Evolutionary conservation across 2,329 filamentous ascomycete species (phyloP).

Genomic region (Aureobasidium sp.): DNA sequence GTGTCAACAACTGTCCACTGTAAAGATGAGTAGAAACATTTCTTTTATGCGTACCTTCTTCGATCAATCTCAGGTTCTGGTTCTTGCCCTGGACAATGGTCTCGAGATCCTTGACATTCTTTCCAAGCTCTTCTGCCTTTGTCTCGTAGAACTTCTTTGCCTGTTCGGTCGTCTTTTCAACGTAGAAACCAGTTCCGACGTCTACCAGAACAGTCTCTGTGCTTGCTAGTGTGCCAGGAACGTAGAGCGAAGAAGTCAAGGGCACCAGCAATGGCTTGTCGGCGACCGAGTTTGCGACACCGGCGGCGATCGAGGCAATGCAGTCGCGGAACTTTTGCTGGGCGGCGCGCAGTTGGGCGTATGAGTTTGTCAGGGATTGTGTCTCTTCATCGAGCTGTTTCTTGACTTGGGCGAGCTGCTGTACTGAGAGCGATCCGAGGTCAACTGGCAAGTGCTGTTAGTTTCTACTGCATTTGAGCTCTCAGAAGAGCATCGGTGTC

Average conservation of each 20-base stretch:
- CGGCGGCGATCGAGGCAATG: constrained; percentile 61
- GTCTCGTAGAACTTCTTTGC: constrained; percentile 60
- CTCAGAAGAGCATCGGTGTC: too few relatives aligned
- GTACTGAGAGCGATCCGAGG: constrained; percentile 69
- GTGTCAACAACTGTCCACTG: constrained; percentile 19
- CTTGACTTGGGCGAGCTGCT: constrained; percentile 86
- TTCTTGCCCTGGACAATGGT: constrained; percentile 68
- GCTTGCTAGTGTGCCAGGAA: constrained; percentile 71
- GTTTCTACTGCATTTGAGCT: background rate
- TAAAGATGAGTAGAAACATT: background rate
- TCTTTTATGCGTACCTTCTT: constrained; percentile 49
- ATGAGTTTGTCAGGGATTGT: constrained; percentile 85
- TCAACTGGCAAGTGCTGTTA: constrained; percentile 44
- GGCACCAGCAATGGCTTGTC: constrained; percentile 74
- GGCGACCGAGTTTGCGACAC: constrained; percentile 28
- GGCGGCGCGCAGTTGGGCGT: constrained; percentile 80
- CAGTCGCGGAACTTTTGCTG: constrained; percentile 92
- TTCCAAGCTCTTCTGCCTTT: constrained; percentile 60
- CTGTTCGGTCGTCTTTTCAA: constrained; percentile 69
- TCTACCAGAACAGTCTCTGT: constrained; percentile 79
- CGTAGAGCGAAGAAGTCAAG: constrained; percentile 88
- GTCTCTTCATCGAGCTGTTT: constrained; percentile 95
- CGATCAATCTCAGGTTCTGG: constrained; percentile 74
- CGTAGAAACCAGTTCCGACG: constrained; percentile 86
- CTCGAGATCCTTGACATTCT: constrained; percentile 61